These are phyloP conservation scores for Solanum microdontum DNA, from an alignment of 257 asterid species.

Conservation along the genomic window DNA sequence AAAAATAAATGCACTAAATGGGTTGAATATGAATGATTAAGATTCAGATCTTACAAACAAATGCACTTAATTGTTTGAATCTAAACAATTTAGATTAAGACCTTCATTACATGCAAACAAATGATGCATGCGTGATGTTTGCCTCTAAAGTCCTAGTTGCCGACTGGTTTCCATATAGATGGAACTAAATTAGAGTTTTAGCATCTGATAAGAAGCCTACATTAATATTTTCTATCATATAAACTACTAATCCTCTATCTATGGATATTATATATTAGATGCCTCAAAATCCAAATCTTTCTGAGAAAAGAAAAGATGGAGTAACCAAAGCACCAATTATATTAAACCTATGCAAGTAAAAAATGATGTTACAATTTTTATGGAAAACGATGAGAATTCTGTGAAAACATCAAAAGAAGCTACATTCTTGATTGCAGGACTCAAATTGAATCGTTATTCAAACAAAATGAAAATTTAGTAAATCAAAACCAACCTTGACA, in stretches of 20 bases:
- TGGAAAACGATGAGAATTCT: neutral
- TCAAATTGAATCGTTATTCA: neutral
- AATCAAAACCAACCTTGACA: neutral
- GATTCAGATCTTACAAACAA: neutral
- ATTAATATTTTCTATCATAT: neutral
- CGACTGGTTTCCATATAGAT: neutral
- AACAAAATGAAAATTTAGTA: neutral
- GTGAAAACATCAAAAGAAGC: neutral
- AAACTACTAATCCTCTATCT: neutral
- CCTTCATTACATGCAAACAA: no score
- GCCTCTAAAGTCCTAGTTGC: neutral
- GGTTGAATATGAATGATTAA: neutral
- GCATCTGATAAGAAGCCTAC: neutral
- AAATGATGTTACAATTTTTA: neutral
- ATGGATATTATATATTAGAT: neutral
- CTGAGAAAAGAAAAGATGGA: neutral
- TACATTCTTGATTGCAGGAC: neutral
- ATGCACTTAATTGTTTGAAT: no score
- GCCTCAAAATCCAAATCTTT: neutral
- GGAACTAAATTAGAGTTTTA: neutral
- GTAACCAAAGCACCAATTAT: neutral
- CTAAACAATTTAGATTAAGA: no score
- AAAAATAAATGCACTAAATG: neutral
- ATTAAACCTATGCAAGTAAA: neutral
- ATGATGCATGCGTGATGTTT: no score